Evolutionary conservation across 2,329 filamentous ascomycete species (phyloP).

Genomic region (Diaporthe capsici): DNA sequence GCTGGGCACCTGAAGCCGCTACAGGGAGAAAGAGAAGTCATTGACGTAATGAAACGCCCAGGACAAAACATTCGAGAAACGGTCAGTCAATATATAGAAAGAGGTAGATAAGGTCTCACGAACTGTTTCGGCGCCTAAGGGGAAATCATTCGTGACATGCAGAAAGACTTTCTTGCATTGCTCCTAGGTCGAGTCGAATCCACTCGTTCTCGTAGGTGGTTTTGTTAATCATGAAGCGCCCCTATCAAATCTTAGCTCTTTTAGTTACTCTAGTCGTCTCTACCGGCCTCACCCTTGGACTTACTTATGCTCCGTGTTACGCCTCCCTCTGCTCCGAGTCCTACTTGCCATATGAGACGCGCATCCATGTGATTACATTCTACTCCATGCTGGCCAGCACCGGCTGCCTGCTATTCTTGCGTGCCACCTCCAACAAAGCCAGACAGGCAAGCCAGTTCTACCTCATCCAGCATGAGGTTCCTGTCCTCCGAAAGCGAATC

Average conservation of each 20-base stretch:
- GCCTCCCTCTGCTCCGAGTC: slow-evolving; percentile 41
- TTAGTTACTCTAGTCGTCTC: background rate
- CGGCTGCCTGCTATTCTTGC: slow-evolving; percentile 17
- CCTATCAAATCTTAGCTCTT: slow-evolving; percentile 4
- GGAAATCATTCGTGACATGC: background rate
- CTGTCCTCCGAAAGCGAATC: slow-evolving; percentile 24
- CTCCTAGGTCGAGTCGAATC: no score
- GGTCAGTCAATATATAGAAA: background rate
- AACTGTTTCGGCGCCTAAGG: background rate
- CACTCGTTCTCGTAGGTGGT: no score
- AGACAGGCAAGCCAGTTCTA: slow-evolving; percentile 28
- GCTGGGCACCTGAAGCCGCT: background rate
- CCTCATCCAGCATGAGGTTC: background rate
- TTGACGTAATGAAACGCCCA: background rate
- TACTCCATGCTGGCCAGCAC: slow-evolving; percentile 38
- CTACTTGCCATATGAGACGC: slow-evolving; percentile 39
- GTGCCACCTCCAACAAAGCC: background rate
- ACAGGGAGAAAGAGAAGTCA: background rate
- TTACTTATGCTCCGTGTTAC: slow-evolving; percentile 42
- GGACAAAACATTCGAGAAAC: background rate
- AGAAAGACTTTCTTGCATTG: background rate
- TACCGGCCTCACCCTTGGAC: slow-evolving; percentile 37
- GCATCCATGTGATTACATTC: slow-evolving; percentile 39
- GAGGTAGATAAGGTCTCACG: no score
- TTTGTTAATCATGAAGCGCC: background rate